Evolutionary conservation across 805 yeast species (phyloP).

Genomic region (Komagataella populi): DNA sequence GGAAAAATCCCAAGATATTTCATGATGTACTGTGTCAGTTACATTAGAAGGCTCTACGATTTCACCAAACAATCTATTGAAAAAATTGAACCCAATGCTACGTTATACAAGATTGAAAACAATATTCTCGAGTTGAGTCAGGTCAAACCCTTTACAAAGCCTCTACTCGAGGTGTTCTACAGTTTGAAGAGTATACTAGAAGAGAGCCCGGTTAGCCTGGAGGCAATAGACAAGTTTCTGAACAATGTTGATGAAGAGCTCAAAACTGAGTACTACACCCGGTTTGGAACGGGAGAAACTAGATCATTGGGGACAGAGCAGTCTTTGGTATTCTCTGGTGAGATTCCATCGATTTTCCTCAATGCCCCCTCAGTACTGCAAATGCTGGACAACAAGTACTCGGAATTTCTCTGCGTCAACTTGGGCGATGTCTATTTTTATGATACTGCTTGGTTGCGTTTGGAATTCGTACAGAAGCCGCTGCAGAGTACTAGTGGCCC

Average conservation of each 20-base stretch:
- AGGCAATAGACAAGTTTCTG: slow-evolving; percentile 44
- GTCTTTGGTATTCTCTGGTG: slow-evolving; percentile 2
- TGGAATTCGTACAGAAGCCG: not conserved
- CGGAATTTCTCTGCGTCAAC: slow-evolving; percentile 14
- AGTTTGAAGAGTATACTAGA: slow-evolving; percentile 32
- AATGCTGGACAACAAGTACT: slow-evolving; percentile 17
- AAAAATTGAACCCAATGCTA: not conserved
- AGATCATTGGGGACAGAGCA: not conserved
- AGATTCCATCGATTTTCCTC: slow-evolving; percentile 2
- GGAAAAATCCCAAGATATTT: slow-evolving; percentile 62
- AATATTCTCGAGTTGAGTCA: slow-evolving; percentile 7
- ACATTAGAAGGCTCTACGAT: slow-evolving; percentile 48
- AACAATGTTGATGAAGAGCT: slow-evolving; percentile 33
- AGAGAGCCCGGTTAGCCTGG: slow-evolving; percentile 41
- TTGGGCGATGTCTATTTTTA: slow-evolving; percentile 17
- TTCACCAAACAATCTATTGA: slow-evolving; percentile 11
- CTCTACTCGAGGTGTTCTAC: slow-evolving; percentile 39
- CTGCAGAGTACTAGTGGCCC: not conserved
- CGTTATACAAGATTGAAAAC: not conserved
- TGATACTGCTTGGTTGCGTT: slow-evolving; percentile 6
- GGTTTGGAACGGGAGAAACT: not conserved
- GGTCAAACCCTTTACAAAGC: slow-evolving; percentile 18
- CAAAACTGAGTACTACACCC: not conserved
- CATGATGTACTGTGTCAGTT: slow-evolving; percentile 50
- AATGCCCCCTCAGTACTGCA: slow-evolving; percentile 3